phyloP scores from a whole-genome alignment of 1,284 basidiomycete species.

The Apiotrichum domesticum region DNA sequence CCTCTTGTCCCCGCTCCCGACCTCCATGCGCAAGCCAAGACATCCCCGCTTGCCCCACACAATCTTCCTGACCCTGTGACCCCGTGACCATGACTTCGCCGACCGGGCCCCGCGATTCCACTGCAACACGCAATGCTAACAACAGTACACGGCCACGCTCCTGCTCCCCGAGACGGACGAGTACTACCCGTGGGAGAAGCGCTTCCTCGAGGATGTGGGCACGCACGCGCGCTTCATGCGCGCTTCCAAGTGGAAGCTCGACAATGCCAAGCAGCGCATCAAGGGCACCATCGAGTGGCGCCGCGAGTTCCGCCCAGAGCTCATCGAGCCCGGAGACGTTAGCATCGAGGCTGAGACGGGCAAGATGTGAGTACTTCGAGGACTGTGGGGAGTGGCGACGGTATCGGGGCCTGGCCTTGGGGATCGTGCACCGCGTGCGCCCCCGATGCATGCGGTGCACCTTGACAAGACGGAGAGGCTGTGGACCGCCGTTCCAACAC shows the following conservation, averaged over 20 bases:
- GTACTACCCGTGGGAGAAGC: conserved; percentile 66
- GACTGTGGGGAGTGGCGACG: too few species aligned
- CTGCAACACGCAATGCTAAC: not conserved
- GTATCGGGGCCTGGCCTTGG: too few species aligned
- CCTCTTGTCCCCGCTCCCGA: too few species aligned
- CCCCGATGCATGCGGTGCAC: too few species aligned
- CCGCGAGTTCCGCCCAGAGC: conserved; percentile 69
- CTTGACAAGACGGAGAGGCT: too few species aligned
- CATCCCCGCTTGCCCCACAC: too few species aligned
- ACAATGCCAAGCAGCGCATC: conserved; percentile 70
- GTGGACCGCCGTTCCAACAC: too few species aligned
- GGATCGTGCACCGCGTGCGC: too few species aligned
- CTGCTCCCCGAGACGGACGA: conserved; percentile 60
- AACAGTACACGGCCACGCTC: conserved; percentile 60
- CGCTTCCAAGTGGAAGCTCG: conserved; percentile 71
- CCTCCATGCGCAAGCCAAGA: too few species aligned
- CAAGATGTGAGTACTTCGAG: conserved; percentile 60
- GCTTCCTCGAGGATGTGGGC: conserved; percentile 66
- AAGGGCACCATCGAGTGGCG: conserved; percentile 73
- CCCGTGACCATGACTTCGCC: too few species aligned
- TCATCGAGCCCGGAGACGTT: conserved; percentile 70
- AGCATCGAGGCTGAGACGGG: conserved; percentile 69
- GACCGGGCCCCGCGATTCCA: not conserved
- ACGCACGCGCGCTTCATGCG: conserved; percentile 74
- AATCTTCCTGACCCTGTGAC: too few species aligned